Evolutionary conservation across 2,329 filamentous ascomycete genomes (phyloP).

Genomic region (Saccharata proteae): DNA sequence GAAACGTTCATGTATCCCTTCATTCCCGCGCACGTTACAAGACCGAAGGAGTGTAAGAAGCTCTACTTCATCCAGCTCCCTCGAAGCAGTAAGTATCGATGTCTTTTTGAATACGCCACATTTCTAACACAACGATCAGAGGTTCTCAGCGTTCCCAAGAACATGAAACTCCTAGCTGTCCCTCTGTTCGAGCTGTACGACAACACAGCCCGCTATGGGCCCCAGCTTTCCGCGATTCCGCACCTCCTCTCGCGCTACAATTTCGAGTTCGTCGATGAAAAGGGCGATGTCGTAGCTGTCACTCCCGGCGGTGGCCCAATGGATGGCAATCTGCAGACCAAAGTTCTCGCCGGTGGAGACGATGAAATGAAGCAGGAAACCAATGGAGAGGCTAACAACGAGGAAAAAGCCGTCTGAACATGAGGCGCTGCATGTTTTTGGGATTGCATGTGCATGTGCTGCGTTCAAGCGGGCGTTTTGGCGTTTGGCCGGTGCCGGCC

Average conservation of each 20-base stretch:
- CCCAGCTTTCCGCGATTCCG: conserved; percentile 90
- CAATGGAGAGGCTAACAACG: conserved; percentile 2
- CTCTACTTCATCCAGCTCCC: conserved; percentile 94
- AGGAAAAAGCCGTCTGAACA: not conserved
- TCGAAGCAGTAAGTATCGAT: conserved; percentile 58
- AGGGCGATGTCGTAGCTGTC: conserved; percentile 71
- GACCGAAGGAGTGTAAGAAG: conserved; percentile 99
- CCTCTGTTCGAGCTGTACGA: conserved; percentile 97
- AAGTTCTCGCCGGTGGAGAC: conserved; percentile 21
- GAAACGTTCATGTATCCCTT: conserved; percentile 99
- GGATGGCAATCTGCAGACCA: conserved; percentile 17
- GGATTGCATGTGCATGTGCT: conserved; percentile 2
- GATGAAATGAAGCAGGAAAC: conserved; percentile 1
- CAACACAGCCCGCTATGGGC: conserved; percentile 88
- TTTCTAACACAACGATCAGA: conserved; percentile 42
- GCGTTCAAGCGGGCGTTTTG: conserved; percentile 8
- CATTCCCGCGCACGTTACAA: conserved; percentile 86
- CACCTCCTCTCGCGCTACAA: conserved; percentile 92
- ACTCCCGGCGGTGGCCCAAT: conserved; percentile 59
- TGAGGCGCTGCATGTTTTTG: not conserved
- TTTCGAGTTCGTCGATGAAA: conserved; percentile 94
- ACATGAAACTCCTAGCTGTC: conserved; percentile 97
- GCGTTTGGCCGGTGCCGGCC: no score
- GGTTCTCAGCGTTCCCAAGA: conserved; percentile 92
- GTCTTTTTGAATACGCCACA: not conserved